Evolutionary conservation across 208 protist species (phyloP), one percentile per base, ranked within the genome.

Genomic region (Acanthamoeba comandoni): DNA sequence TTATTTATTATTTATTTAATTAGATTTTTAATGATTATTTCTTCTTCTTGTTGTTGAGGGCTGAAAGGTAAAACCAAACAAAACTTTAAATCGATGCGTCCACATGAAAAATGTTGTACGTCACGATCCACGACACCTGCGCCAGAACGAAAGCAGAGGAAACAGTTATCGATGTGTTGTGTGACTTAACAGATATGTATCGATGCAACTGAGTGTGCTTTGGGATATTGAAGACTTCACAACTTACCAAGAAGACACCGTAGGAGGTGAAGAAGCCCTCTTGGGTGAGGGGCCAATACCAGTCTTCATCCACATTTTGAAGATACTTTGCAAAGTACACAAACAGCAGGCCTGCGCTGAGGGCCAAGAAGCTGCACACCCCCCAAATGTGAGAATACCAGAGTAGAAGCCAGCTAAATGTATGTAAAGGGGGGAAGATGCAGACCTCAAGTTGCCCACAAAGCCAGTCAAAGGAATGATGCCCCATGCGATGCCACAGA

Each of bases 281-380:
- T 53, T 82, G 71, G 17, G 71, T 82, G 49, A 82, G 71, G 5
- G 71, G 49, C 71, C 71, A 82, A 53, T 82, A 82, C 71, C 71
- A 82, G 26, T 82, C 71, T 2, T 48, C 51, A n/a, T 82, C 71
- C 8, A 82, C 71, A 5, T 48, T 82, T 22, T 53, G 39, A 1
- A 64, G 71, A 53, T 82, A 82, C 49, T 82, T 82, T 48, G 71
- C 71, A 26, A 82, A 82, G n/a, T 64, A 82, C 9, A 82, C 49
- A 53, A 82, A 82, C 49, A 82, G 49, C 1, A 52, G n/a, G 1
- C 55, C 13, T 2, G 51, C 71, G 51, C 49, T 82, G 51, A 82
- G 49, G 7, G 15, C 71, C 49, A 82, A 60, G 31, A 62, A 82
- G 26, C 71, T 82, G 71, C 49, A 29, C 9, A 22, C 7, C 58